These are phyloP conservation scores for Oryza coarctata DNA, from an alignment of 176 grass and related monocot genomes.

Conservation along the genomic window DNA sequence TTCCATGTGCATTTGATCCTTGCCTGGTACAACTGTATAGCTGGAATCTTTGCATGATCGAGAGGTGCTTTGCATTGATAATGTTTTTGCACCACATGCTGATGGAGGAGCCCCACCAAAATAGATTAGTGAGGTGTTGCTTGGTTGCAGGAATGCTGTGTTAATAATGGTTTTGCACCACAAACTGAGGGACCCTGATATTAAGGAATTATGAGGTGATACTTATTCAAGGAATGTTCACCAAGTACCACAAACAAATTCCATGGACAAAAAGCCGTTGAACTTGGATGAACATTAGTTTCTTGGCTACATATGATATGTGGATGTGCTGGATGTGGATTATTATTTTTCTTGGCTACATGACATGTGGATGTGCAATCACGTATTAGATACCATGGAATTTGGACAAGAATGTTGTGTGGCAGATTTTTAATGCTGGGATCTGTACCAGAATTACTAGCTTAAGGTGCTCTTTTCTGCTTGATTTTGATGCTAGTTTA, in stretches of 20 bases:
- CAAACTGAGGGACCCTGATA: background rate
- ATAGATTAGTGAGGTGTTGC: background rate
- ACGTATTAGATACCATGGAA: background rate
- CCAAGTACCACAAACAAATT: background rate
- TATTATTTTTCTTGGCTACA: background rate
- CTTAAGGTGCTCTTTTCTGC: background rate
- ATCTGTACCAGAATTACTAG: background rate
- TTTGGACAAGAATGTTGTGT: background rate
- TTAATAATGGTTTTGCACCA: background rate
- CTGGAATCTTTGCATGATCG: background rate
- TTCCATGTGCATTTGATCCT: background rate
- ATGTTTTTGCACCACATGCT: background rate
- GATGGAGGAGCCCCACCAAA: background rate
- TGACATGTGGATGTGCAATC: background rate
- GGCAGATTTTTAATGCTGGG: background rate
- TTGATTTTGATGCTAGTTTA: slow-evolving; percentile 8
- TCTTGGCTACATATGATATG: background rate
- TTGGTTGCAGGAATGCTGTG: background rate
- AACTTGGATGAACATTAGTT: background rate
- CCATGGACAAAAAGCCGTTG: background rate
- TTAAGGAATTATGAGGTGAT: background rate
- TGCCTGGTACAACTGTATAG: background rate
- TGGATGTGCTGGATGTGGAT: background rate
- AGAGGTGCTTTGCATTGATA: background rate
- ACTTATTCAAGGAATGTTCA: background rate